Evolutionary conservation across 2,329 filamentous ascomycete species (phyloP), one percentile per base, ranked within the genome.

Genomic region (Diaporthe citriasiana): DNA sequence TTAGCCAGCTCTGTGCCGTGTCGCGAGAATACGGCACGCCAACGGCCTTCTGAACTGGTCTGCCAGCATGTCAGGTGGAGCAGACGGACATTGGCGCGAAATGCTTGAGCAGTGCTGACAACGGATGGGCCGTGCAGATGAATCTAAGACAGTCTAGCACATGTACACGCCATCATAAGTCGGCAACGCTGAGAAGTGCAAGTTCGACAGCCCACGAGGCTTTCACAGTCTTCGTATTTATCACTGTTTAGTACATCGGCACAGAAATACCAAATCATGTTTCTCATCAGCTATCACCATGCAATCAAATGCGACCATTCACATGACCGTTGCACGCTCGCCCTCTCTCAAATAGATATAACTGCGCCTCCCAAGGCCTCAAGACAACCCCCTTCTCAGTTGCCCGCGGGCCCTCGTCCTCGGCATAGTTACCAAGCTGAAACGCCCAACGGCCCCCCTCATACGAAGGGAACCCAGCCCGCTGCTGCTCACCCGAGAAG

Each of bases 401-500:
- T 12, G 71, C 72, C 10, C 77, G 76, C 1, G 57, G 65, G 8
- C 63, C 73, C 13, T 74, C 70, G 8, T 76, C 77, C 53, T 82
- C 80, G 6, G 71, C 75, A 70, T 83, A 83, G 74, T 80, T 83
- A 51, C 81, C 80, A 0, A 83, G 77, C 10, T 57, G 72, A 19
- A 82, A 72, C 10, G 27, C 63, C 4, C 51, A 33, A 22, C 40
- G 73, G 50, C 77, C 70, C 5, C 76, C 79, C 13, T 78, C 76
- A 53, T 70, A 66, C 35, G 12, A 19, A 0, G 81, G 81, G 68
- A 82, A 42, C 30, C 76, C 63, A n/a, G 81, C 77, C 33, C 73
- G 57, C 77, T 86, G 83, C 56, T 82, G 79, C 30, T 81, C 77
- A 12, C 80, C 78, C 1, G 85, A 85, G 71, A 88, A 88, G 77